Conservation (phyloP, 2,329 filamentous ascomycete genomes). For the Xylariaceae sp. region DNA sequence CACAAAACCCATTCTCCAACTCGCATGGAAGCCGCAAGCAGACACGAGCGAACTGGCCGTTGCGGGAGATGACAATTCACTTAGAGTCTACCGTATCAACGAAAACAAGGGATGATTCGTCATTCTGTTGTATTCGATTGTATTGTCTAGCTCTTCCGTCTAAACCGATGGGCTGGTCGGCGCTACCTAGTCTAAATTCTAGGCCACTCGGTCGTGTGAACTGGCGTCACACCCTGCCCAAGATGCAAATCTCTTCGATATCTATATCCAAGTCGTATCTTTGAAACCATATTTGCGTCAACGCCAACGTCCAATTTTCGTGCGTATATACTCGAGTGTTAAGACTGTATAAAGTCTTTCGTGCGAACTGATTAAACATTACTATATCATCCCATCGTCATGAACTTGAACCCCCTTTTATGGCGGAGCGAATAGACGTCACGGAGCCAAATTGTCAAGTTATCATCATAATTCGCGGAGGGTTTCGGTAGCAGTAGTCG, state of each 20-base stretch:
- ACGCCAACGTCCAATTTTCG: too few relatives aligned
- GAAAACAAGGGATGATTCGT: constrained; percentile 28
- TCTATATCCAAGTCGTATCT: constrained; percentile 14
- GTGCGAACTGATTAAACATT: constrained; percentile 40
- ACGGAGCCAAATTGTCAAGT: neutral
- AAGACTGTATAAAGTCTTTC: too few relatives aligned
- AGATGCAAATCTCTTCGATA: constrained; percentile 10
- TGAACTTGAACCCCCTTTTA: neutral
- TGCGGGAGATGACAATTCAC: constrained; percentile 66
- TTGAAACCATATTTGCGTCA: constrained; percentile 1
- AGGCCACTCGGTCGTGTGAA: neutral
- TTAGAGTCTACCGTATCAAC: constrained; percentile 61
- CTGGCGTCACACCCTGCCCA: neutral
- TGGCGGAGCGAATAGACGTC: neutral
- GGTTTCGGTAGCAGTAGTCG: constrained; percentile 37
- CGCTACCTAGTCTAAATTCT: constrained; percentile 5
- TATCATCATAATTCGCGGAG: constrained; percentile 47
- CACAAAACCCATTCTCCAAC: constrained; percentile 69
- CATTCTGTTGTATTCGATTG: neutral
- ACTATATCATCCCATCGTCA: constrained; percentile 26
- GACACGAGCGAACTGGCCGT: constrained; percentile 53
- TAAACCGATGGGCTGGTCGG: neutral
- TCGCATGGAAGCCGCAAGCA: constrained; percentile 69
- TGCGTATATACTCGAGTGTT: too few relatives aligned
- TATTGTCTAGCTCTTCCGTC: neutral